Evolutionary conservation across 805 yeast genomes (phyloP).

Genomic region (Starmerella bombi): DNA sequence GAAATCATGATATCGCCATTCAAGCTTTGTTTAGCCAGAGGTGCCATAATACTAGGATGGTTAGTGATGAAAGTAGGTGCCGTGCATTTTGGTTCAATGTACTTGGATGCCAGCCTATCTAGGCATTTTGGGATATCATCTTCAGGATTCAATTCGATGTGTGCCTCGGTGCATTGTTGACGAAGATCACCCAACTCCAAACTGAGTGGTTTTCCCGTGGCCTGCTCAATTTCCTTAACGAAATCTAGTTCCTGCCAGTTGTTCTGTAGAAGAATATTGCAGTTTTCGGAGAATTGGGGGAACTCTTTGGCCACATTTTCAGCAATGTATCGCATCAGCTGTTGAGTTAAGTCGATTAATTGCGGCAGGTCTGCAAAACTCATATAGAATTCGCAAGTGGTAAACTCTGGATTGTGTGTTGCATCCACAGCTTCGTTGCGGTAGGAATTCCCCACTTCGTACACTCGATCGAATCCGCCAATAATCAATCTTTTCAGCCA

Average conservation of each 20-base stretch:
- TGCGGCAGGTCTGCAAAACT: slow-evolving; percentile 54
- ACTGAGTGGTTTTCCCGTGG: slow-evolving; percentile 42
- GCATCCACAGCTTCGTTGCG: slow-evolving; percentile 89
- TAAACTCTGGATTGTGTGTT: slow-evolving; percentile 90
- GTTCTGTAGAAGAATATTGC: slow-evolving; percentile 2
- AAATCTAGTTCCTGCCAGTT: slow-evolving; percentile 45
- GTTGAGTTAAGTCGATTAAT: slow-evolving; percentile 51
- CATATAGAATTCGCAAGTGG: slow-evolving; percentile 80
- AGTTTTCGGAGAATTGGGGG: slow-evolving; percentile 13
- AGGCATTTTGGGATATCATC: slow-evolving; percentile 43
- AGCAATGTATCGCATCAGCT: slow-evolving; percentile 36
- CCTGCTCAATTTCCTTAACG: slow-evolving; percentile 45
- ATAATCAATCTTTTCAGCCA: slow-evolving; percentile 80
- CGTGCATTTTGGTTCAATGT: slow-evolving; percentile 50
- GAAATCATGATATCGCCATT: slow-evolving; percentile 32
- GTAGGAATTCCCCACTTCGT: slow-evolving; percentile 71
- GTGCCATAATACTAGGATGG: slow-evolving; percentile 77
- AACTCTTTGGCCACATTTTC: slow-evolving; percentile 7
- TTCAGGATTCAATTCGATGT: background rate
- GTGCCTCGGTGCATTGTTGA: slow-evolving; percentile 2
- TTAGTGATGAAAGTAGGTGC: slow-evolving; percentile 63
- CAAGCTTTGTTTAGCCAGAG: slow-evolving; percentile 59
- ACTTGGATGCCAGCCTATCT: slow-evolving; percentile 48
- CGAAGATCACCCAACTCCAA: slow-evolving; percentile 25
- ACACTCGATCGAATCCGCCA: slow-evolving; percentile 74